Evolutionary conservation across 2,329 filamentous ascomycete species (phyloP).

Genomic region (Xylariaceae sp.): DNA sequence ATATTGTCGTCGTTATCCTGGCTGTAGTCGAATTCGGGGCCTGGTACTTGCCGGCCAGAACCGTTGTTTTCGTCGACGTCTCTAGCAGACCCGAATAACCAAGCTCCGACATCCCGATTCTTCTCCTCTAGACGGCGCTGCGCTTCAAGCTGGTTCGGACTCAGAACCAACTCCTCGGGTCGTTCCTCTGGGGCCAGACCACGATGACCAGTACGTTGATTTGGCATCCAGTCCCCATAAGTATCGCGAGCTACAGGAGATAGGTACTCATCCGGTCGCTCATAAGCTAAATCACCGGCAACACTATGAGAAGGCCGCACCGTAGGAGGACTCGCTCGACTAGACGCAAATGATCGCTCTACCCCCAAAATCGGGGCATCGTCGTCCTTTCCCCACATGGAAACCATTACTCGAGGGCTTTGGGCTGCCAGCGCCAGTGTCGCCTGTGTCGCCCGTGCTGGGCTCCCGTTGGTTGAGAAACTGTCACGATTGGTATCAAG

Average conservation of each 20-base stretch:
- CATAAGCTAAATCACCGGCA: constrained; percentile 36
- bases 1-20: constrained; percentile 31
- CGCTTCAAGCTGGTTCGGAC: constrained; percentile 45
- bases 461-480: constrained; percentile 47
- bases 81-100: constrained; percentile 38
- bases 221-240: constrained; percentile 39
- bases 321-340: constrained; percentile 31
- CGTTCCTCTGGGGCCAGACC: constrained; percentile 47
- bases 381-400: constrained; percentile 47
- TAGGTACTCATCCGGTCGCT: constrained; percentile 19
- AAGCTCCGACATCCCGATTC: constrained; percentile 47
- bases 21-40: constrained; percentile 9
- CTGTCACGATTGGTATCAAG: constrained; percentile 46
- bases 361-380: constrained; percentile 34
- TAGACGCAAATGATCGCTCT: constrained; percentile 36
- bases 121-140: constrained; percentile 40
- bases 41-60: constrained; percentile 10
- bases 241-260: constrained; percentile 35
- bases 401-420: constrained; percentile 53
- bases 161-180: constrained; percentile 40
- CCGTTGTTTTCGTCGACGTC: constrained; percentile 11
- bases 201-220: constrained; percentile 37
- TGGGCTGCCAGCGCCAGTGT: constrained; percentile 40
- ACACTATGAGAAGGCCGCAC: constrained; percentile 33
- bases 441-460: constrained; percentile 30